These are phyloP conservation scores for Chloris gayana DNA, from an alignment of 176 grass and related monocot genomes.

Conservation along the genomic window DNA sequence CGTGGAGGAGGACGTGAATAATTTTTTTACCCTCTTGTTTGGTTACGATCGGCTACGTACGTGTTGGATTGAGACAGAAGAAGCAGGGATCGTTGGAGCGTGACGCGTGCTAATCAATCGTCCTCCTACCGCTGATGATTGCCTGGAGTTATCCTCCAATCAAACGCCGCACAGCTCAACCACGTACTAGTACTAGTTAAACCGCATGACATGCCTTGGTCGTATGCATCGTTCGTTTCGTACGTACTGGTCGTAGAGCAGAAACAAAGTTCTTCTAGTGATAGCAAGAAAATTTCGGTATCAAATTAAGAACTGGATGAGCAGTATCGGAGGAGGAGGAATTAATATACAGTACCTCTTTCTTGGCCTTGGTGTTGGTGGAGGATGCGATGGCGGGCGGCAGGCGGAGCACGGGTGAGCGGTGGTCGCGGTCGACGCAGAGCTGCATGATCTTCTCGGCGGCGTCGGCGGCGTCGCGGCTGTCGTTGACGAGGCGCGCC, in stretches of 20 bases:
- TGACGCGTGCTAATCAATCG: neutral
- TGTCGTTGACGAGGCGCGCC: conserved; percentile 63
- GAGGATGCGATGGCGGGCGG: neutral
- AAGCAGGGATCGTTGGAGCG: neutral
- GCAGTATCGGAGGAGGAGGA: neutral
- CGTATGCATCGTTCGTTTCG: neutral
- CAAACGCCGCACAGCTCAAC: neutral
- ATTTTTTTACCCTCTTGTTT: neutral
- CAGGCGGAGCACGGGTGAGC: neutral
- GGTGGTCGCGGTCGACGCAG: conserved; percentile 49
- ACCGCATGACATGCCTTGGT: neutral
- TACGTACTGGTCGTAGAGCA: neutral
- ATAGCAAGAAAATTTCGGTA: too few species aligned
- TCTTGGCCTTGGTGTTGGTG: conserved; percentile 29
- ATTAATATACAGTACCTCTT: conserved; percentile 83
- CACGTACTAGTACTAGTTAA: neutral
- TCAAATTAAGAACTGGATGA: too few species aligned
- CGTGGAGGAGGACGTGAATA: neutral
- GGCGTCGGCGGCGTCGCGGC: conserved; percentile 63
- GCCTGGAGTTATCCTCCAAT: neutral
- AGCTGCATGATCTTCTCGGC: conserved; percentile 85
- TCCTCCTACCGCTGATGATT: neutral
- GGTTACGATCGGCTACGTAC: neutral
- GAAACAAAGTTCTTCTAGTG: too few species aligned
- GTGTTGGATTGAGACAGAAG: neutral